Conservation (phyloP, 805 yeast species). For the Starmera quercuum region DNA sequence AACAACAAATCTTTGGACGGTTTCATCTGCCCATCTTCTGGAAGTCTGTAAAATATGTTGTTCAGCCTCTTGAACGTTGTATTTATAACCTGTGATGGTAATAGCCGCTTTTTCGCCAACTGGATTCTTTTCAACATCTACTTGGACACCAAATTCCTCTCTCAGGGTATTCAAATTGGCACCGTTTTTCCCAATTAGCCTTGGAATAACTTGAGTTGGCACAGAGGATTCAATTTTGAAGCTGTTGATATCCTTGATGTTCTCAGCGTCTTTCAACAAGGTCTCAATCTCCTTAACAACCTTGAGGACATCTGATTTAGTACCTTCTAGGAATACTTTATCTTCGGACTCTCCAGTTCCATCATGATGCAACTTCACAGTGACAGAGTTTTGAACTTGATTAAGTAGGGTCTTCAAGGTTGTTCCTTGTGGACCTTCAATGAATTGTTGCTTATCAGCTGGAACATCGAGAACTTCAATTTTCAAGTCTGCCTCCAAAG, state of each 20-base stretch:
- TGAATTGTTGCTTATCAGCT: constrained; percentile 45
- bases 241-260: constrained; percentile 37
- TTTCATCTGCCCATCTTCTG: constrained; percentile 79
- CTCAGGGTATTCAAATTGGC: constrained; percentile 58
- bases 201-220: constrained; percentile 61
- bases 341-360: constrained; percentile 34
- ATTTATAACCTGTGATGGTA: constrained; percentile 66
- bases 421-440: constrained; percentile 54
- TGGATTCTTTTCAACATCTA: constrained; percentile 63
- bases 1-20: constrained; percentile 51
- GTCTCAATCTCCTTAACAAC: constrained; percentile 45
- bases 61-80: constrained; percentile 69
- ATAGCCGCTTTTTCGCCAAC: constrained; percentile 39
- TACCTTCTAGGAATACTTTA: constrained; percentile 63
- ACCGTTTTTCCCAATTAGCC: constrained; percentile 89
- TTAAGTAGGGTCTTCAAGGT: constrained; percentile 38
- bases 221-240: constrained; percentile 41
- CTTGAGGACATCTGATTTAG: constrained; percentile 49
- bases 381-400: constrained; percentile 25
- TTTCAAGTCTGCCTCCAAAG: constrained; percentile 45
- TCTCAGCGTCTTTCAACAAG: constrained; percentile 48
- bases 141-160: constrained; percentile 65
- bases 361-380: constrained; percentile 39
- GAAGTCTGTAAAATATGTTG: constrained; percentile 48
- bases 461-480: constrained; percentile 45